Evolutionary conservation across 2,329 filamentous ascomycete genomes (phyloP), one percentile per base, ranked within the genome.

Genomic region (Aschersonia sp.): DNA sequence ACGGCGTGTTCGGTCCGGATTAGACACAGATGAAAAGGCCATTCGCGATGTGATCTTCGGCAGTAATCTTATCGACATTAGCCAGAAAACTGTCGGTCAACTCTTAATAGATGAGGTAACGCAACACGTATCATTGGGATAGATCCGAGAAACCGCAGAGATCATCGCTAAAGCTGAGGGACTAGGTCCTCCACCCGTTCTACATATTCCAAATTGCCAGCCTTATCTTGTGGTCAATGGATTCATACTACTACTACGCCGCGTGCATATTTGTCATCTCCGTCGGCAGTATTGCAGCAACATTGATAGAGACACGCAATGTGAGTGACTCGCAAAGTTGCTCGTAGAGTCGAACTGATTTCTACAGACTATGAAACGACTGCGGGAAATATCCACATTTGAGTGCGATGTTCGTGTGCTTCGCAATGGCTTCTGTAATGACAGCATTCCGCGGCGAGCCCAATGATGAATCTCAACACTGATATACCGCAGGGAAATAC

Each of bases 161-260:
- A 35, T 29, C n/a, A 9, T 22, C 22, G 14, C 50, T 52, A 11
- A 51, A 29, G 22, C 11, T 6, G 6, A 14, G 11, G 8, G 14
- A 37, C 7, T 7, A 87, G 78, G 88, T 87, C 22, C 88, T 98
- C 58, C 92, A 98, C 60, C 94, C 92, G 0, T 98, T 98, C 63
- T 98, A 98, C 62, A 84, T 98, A 48, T 98, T 98, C 61, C 92
- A 98, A 65, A 83, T 97, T 57, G 90, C 89, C 44, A 97, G 92
- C 69, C 71, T 98, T 54, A 66, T 94, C 41, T 77, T 98, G 4
- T 98, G 92, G 92, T 96, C 90, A 8, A 61, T 96, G 55, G 92
- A 98, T 60, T 76, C 94, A 57, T 98, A 98, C 63, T 98, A 96
- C 62, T 98, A 97, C 68, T 98, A 98, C 64, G 92, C 92, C 5